Evolutionary conservation across 352 stramenopile species (phyloP).

Genomic region (Phytophthora vignae): DNA sequence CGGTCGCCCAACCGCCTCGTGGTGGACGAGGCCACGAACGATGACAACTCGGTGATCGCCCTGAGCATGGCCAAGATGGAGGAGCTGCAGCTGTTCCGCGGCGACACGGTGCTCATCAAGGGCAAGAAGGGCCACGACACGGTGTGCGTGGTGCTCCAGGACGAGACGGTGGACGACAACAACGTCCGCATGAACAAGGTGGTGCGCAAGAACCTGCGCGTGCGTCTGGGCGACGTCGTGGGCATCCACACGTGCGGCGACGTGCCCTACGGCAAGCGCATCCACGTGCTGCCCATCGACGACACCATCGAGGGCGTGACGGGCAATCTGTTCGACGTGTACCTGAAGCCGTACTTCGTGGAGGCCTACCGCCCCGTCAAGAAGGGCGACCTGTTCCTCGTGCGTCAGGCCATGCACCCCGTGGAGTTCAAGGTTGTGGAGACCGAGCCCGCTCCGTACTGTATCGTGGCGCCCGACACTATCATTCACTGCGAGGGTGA

Average conservation of each 20-base stretch:
- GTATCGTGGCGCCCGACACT: slow-evolving; percentile 99
- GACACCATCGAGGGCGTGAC: slow-evolving; percentile 99
- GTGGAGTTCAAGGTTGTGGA: slow-evolving; percentile 99
- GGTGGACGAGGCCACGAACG: slow-evolving; percentile 97
- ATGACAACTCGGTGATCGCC: slow-evolving; percentile 98
- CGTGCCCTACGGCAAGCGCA: slow-evolving; percentile 98
- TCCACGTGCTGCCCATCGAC: slow-evolving; percentile 99
- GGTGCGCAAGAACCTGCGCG: slow-evolving; percentile 98
- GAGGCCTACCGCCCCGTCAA: slow-evolving; percentile 99
- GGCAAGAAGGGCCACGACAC: slow-evolving; percentile 99
- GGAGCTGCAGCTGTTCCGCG: slow-evolving; percentile 98
- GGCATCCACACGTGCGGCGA: slow-evolving; percentile 97
- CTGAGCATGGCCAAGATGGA: slow-evolving; percentile 97
- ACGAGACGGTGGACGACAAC: slow-evolving; percentile 97
- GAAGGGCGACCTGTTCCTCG: slow-evolving; percentile 99
- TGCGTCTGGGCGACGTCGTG: slow-evolving; percentile 98
- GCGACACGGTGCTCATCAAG: slow-evolving; percentile 99
- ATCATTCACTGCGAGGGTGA: slow-evolving; percentile 99
- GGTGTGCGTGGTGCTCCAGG: slow-evolving; percentile 97
- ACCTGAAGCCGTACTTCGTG: slow-evolving; percentile 99
- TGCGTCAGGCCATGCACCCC: slow-evolving; percentile 98
- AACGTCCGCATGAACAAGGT: slow-evolving; percentile 99
- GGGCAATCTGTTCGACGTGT: slow-evolving; percentile 99
- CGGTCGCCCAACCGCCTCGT: slow-evolving; percentile 98
- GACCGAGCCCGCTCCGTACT: slow-evolving; percentile 97